Evolutionary conservation across 2,329 filamentous ascomycete genomes (phyloP), one percentile per base, ranked within the genome.

Genomic region (Ceratocystis huliohia): DNA sequence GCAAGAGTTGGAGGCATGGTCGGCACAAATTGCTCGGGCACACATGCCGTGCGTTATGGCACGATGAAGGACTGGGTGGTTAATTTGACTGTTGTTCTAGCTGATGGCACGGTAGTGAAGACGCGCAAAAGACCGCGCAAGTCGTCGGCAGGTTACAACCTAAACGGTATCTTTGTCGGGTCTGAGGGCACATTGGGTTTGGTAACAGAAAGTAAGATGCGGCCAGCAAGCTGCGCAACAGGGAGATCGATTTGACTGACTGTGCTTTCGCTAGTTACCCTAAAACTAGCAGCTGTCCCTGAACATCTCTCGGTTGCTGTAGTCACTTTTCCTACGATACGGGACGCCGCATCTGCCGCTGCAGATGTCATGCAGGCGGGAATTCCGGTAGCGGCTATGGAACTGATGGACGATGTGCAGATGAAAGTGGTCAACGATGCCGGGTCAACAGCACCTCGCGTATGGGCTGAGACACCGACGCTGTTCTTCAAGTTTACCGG

Each of bases 21-120:
- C 33, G 88, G 88, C 13, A 92, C 88, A 8, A 90, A 89, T 72
- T 86, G 84, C 72, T 87, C 85, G 13, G 89, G 89, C 1, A 93
- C 89, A 0, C 92, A 91, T 71, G 88, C 88, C 1, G 88, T 91
- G 50, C 82, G 85, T 70, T 93, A 93, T 72, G 89, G 89, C 5
- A 92, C 89, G 0, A 93, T 93, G 89, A 91, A 89, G 73, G 89
- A 93, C 72, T 92, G 88, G 88, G 88, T 93, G 30, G 84, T 93
- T 72, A 91, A 91, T 71, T 75, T 93, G 67, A 93, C 89, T 0
- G 87, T 92, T 1, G 89, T 93, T 0, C 81, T 93, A 33, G 86
- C 89, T 8, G 88, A 93, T 71, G 89, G 89, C 1, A 87, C 83
- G 0, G 76, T 93, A 28, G 88, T 93, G 76, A 93, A 92, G 77